phyloP scores from a whole-genome alignment of 805 yeast species.

The Cyberlindnera maclurae region DNA sequence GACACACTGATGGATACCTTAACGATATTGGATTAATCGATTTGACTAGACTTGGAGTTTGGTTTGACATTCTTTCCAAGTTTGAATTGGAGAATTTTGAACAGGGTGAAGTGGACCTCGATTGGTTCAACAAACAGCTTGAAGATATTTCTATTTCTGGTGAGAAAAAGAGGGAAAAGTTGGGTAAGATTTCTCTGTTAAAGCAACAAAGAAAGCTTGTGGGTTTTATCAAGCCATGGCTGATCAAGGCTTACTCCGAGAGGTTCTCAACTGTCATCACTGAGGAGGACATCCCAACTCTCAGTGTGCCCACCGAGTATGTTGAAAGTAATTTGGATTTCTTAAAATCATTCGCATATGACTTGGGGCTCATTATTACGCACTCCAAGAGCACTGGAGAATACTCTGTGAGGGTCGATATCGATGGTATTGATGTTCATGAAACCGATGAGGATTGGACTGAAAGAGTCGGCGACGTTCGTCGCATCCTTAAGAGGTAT shows the following conservation, averaged over 20 bases:
- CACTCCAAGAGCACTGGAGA: slow-evolving; percentile 53
- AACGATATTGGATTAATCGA: slow-evolving; percentile 80
- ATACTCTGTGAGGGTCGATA: slow-evolving; percentile 55
- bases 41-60: slow-evolving; percentile 58
- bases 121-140: slow-evolving; percentile 84
- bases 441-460: slow-evolving; percentile 62
- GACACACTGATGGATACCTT: slow-evolving; percentile 72
- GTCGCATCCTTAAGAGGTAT: slow-evolving; percentile 53
- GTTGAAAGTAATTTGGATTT: slow-evolving; percentile 45
- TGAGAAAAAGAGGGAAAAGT: slow-evolving; percentile 56
- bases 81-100: slow-evolving; percentile 88
- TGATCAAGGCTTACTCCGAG: slow-evolving; percentile 28
- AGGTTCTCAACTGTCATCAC: slow-evolving; percentile 23
- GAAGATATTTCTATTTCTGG: slow-evolving; percentile 73
- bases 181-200: slow-evolving; percentile 56
- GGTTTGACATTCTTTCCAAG: slow-evolving; percentile 69
- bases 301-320: slow-evolving; percentile 37
- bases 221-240: slow-evolving; percentile 45
- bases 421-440: slow-evolving; percentile 65
- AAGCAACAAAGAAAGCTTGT: slow-evolving; percentile 73
- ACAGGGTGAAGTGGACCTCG: slow-evolving; percentile 72
- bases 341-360: slow-evolving; percentile 56
- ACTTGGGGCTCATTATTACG: slow-evolving; percentile 56
- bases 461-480: slow-evolving; percentile 42
- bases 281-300: slow-evolving; percentile 34